Percentiles rank a stretch among this genome's conserved stretches.
Evolutionary conservation across 1,284 basidiomycete genomes (phyloP).

Genomic region (Heterobasidion parviporum): DNA sequence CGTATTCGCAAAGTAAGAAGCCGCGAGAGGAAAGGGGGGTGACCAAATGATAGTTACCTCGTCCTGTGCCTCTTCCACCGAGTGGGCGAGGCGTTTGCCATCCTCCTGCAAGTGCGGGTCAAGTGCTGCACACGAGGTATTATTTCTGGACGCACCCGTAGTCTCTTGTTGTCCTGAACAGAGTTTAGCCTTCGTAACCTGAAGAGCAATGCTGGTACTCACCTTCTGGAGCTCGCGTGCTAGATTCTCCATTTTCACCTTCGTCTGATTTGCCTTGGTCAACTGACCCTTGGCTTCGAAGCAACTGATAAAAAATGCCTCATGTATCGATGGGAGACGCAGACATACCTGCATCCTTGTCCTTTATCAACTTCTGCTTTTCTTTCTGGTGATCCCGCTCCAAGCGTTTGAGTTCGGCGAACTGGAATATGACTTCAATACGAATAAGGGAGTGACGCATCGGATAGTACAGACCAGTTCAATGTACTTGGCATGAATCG

Average conservation of each 20-base stretch:
- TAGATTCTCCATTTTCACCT: constrained; percentile 81
- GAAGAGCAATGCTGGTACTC: constrained; percentile 7
- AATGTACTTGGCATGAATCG: constrained; percentile 75
- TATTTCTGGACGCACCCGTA: constrained; percentile 47
- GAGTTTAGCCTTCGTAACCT: constrained; percentile 10
- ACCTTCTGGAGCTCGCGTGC: constrained; percentile 82
- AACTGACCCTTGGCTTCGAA: constrained; percentile 67
- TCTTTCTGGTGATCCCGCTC: constrained; percentile 82
- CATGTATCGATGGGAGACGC: constrained; percentile 7
- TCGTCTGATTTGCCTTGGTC: constrained; percentile 77
- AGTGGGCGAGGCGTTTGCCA: constrained; percentile 65
- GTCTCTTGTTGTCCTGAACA: constrained; percentile 70
- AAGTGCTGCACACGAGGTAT: constrained; percentile 9
- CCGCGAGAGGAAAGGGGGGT: background rate
- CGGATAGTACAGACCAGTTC: constrained; percentile 49
- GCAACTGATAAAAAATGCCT: constrained; percentile 6
- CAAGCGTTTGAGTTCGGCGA: constrained; percentile 73
- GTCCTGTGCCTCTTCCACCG: constrained; percentile 74
- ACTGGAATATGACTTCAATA: constrained; percentile 32
- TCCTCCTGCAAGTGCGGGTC: constrained; percentile 50
- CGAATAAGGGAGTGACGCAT: background rate
- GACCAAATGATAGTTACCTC: constrained; percentile 39
- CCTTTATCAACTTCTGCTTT: constrained; percentile 78
- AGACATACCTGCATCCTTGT: constrained; percentile 72
- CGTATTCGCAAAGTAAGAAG: constrained; percentile 6